Evolutionary conservation across 495 filamentous ascomycete species (phyloP).

Genomic region (Aspergillus baeticus): DNA sequence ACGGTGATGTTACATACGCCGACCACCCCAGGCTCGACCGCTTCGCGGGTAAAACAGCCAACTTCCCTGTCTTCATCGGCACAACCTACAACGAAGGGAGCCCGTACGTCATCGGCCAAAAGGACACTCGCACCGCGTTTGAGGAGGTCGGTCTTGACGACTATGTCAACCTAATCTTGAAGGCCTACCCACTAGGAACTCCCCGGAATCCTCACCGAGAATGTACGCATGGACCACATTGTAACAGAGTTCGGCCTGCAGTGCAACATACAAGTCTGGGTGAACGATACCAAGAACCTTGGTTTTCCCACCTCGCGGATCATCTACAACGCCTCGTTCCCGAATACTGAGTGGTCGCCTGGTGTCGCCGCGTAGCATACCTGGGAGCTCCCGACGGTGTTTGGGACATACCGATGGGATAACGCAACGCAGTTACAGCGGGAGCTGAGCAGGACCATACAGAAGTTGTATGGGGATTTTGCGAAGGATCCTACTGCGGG

Average conservation of each 20-base stretch:
- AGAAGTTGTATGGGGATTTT: constrained; percentile 31
- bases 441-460: constrained; percentile 24
- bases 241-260: constrained; percentile 24
- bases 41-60: constrained; percentile 4
- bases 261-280: constrained; percentile 17
- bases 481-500: constrained; percentile 28
- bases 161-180: not conserved
- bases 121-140: constrained; percentile 5
- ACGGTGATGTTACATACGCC: constrained; percentile 5
- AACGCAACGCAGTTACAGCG: constrained; percentile 22
- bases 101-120: constrained; percentile 9
- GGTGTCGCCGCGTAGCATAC: constrained; percentile 27
- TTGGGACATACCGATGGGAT: constrained; percentile 25
- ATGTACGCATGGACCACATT: constrained; percentile 22
- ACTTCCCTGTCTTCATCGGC: constrained; percentile 22
- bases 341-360: constrained; percentile 21
- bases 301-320: constrained; percentile 28
- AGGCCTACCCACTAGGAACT: constrained; percentile 6
- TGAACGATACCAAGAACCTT: constrained; percentile 17
- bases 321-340: constrained; percentile 34
- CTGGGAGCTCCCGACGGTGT: constrained; percentile 29
- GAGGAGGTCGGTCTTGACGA: not conserved
- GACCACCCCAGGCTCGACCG: constrained; percentile 8
- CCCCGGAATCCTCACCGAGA: constrained; percentile 20
- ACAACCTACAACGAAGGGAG: constrained; percentile 22